phyloP scores from a whole-genome alignment of 192 early-diverging fungal species.

The Rhizophagus clarus region DNA sequence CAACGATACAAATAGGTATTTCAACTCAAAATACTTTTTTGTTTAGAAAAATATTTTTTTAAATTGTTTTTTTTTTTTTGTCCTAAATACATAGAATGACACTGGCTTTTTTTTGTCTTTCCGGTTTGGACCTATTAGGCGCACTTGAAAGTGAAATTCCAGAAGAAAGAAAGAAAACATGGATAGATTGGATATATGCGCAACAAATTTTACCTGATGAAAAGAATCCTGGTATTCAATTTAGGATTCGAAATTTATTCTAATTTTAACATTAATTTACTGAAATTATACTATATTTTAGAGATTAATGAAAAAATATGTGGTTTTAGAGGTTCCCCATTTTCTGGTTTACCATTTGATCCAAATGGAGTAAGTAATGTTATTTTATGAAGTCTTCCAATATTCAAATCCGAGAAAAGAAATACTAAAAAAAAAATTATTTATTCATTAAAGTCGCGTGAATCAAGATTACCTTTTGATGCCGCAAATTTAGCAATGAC shows the following conservation, averaged over 20 bases:
- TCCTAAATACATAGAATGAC: slow-evolving; percentile 73
- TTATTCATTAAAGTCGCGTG: background rate
- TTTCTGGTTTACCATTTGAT: slow-evolving; percentile 58
- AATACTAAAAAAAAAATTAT: background rate
- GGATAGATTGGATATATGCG: slow-evolving; percentile 97
- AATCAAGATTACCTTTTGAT: slow-evolving; percentile 40
- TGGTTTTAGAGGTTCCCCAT: slow-evolving; percentile 76
- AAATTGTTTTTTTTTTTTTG: background rate
- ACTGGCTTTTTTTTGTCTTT: slow-evolving; percentile 79
- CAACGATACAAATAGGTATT: slow-evolving; percentile 71
- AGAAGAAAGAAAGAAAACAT: slow-evolving; percentile 57
- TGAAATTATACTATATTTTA: slow-evolving; percentile 6
- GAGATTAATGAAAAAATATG: slow-evolving; percentile 46
- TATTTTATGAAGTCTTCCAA: background rate
- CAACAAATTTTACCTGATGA: slow-evolving; percentile 74
- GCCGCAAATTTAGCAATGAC: slow-evolving; percentile 77
- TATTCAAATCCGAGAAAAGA: background rate
- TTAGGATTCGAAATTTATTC: background rate
- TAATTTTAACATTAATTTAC: background rate
- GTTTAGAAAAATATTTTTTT: background rate
- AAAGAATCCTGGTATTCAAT: slow-evolving; percentile 28
- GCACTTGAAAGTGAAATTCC: slow-evolving; percentile 58
- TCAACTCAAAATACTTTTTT: background rate
- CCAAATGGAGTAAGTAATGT: slow-evolving; percentile 46
- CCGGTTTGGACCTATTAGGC: slow-evolving; percentile 79